Evolutionary conservation across 371 early-diverging fungal species (phyloP).

Genomic region (Coemansia sp.): DNA sequence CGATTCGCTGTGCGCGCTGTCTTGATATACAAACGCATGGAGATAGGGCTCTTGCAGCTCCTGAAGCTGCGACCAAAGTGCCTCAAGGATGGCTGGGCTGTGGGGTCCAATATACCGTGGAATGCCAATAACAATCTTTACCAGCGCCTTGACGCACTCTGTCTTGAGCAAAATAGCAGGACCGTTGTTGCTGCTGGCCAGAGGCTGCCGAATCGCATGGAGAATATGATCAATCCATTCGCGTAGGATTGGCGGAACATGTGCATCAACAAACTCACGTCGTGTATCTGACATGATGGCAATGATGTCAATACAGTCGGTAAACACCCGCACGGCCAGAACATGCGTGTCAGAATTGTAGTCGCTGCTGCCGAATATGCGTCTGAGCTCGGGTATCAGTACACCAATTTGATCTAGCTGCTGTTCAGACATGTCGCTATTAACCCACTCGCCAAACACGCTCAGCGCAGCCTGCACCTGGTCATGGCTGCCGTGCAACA

Average conservation of each 20-base stretch:
- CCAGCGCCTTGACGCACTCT: slow-evolving; percentile 65
- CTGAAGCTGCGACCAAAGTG: slow-evolving; percentile 49
- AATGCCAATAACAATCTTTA: slow-evolving; percentile 36
- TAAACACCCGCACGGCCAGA: slow-evolving; percentile 76
- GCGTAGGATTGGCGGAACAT: slow-evolving; percentile 71
- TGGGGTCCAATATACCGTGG: slow-evolving; percentile 38
- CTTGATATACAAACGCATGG: slow-evolving; percentile 42
- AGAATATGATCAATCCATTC: slow-evolving; percentile 77
- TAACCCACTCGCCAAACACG: slow-evolving; percentile 80
- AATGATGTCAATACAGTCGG: slow-evolving; percentile 79
- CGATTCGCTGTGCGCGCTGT: slow-evolving; percentile 33
- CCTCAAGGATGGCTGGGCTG: slow-evolving; percentile 38
- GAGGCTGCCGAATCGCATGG: slow-evolving; percentile 60
- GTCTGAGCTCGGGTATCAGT: slow-evolving; percentile 78
- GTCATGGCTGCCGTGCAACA: slow-evolving; percentile 64
- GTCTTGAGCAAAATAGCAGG: slow-evolving; percentile 69
- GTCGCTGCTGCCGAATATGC: slow-evolving; percentile 63
- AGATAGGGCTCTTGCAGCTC: slow-evolving; percentile 29
- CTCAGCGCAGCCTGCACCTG: slow-evolving; percentile 87
- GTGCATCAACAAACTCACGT: slow-evolving; percentile 64
- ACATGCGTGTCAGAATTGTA: slow-evolving; percentile 70
- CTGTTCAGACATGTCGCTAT: slow-evolving; percentile 80
- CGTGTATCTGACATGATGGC: slow-evolving; percentile 74
- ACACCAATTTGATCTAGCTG: slow-evolving; percentile 80
- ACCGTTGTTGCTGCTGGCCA: slow-evolving; percentile 42